Percentiles rank a stretch among this genome's conserved stretches.
Evolutionary conservation across 495 filamentous ascomycete genomes (phyloP).

Genomic region (Lophiostoma macrostomum): DNA sequence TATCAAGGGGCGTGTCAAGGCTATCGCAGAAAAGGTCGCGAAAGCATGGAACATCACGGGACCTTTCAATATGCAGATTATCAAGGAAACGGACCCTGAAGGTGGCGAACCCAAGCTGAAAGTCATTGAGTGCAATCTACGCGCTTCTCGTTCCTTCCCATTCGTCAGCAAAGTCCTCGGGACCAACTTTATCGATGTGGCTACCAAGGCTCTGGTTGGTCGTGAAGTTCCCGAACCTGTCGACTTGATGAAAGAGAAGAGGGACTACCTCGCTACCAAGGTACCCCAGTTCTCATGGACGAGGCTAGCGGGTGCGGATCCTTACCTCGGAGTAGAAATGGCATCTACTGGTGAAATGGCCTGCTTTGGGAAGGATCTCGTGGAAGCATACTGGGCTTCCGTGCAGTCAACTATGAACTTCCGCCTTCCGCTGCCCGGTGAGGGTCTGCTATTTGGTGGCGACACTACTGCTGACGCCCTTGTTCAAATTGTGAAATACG

Average conservation of each 20-base stretch:
- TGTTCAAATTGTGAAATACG: constrained; percentile 72
- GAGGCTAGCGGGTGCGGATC: constrained; percentile 94
- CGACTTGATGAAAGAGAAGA: constrained; percentile 83
- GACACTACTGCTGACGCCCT: constrained; percentile 66
- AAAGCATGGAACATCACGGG: constrained; percentile 96
- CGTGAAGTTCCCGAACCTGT: constrained; percentile 80
- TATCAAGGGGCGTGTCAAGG: constrained; percentile 82
- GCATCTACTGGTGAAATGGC: constrained; percentile 95
- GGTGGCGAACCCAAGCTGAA: constrained; percentile 74
- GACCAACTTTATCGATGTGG: constrained; percentile 95
- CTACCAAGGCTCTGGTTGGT: constrained; percentile 87
- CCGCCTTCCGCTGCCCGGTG: constrained; percentile 85
- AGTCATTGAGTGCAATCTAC: constrained; percentile 98
- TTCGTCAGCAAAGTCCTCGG: constrained; percentile 97
- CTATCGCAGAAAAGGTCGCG: constrained; percentile 92
- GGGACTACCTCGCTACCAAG: constrained; percentile 92
- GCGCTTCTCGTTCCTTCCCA: constrained; percentile 95
- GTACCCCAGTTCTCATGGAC: constrained; percentile 99
- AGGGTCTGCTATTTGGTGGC: constrained; percentile 91
- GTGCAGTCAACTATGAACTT: constrained; percentile 99
- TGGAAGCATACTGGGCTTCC: constrained; percentile 97
- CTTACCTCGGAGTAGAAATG: constrained; percentile 98
- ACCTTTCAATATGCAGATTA: constrained; percentile 99
- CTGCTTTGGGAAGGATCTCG: constrained; percentile 91
- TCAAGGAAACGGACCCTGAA: constrained; percentile 74